Evolutionary conservation across 2,329 filamentous ascomycete genomes (phyloP), one percentile per base, ranked within the genome.

Genomic region (Dendryphion nanum): DNA sequence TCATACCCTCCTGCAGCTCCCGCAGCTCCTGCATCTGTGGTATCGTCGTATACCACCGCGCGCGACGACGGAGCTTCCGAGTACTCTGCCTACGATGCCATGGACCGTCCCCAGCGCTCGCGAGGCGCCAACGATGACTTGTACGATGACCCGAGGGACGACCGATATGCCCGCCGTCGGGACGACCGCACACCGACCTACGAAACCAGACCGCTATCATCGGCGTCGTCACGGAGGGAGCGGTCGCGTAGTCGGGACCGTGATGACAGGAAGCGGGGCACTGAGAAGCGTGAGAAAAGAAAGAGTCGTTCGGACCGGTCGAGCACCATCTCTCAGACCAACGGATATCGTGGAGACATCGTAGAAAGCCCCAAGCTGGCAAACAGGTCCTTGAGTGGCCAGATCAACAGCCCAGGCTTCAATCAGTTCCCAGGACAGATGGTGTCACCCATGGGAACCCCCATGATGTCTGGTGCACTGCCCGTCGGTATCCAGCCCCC

Each of bases 11-110:
- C 47, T 18, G 43, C 48, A 38, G n/a, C n/a, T n/a, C n/a, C n/a
- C n/a, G n/a, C n/a, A n/a, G 54, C 53, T 28, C 51, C 53, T 18
- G 57, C 61, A 19, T 67, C 63, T 13, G 56, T 59, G 15, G 57
- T 60, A 18, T 66, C 65, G 15, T 53, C 49, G 21, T 71, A 66
- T 52, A 64, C 55, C 15, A 71, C 69, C 29, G 67, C 67, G 34
- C 35, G 37, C 21, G 40, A 52, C 37, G 40, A 52, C 37, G 42
- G 47, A 8, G 54, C 57, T 14, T 39, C 40, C 2, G 46, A 48
- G 15, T 44, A 42, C 30, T 18, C 32, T 10, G 20, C 37, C 23
- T 38, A 40, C 47, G 35, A 57, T 37, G 48, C 32, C 43, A 52
- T 23, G 51, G 59, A 59, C 51, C 47, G 55, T 19, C 53, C 53